Evolutionary conservation across 371 early-diverging fungal genomes (phyloP).

Genomic region (Rhizopus microsporus): DNA sequence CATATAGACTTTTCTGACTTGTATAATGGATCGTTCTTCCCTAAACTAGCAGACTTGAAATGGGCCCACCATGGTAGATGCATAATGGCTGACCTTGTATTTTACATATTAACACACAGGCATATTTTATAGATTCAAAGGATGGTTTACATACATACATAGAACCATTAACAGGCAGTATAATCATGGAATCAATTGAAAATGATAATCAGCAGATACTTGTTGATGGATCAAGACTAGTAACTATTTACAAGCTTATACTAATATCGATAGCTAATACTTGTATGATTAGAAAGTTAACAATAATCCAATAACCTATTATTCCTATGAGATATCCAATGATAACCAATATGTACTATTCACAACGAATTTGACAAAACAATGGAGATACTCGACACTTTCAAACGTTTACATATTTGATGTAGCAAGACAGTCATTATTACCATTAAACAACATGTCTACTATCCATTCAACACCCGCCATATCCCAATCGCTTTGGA

Average conservation of each 20-base stretch:
- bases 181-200: constrained; percentile 45
- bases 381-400: constrained; percentile 85
- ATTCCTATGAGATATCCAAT: constrained; percentile 64
- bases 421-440: constrained; percentile 51
- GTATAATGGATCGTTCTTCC: constrained; percentile 52
- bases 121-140: constrained; percentile 29
- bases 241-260: constrained; percentile 1
- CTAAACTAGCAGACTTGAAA: constrained; percentile 37
- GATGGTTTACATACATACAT: constrained; percentile 56
- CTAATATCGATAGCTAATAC: not conserved
- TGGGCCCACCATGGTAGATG: constrained; percentile 56
- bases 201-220: constrained; percentile 27
- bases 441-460: constrained; percentile 58
- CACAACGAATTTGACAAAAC: constrained; percentile 60
- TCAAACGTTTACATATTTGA: constrained; percentile 81
- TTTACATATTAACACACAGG: not conserved
- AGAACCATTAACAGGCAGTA: constrained; percentile 40
- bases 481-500: constrained; percentile 74
- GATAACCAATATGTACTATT: constrained; percentile 81
- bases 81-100: not conserved
- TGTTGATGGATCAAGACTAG: constrained; percentile 34
- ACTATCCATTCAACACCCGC: constrained; percentile 34
- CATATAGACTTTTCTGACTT: constrained; percentile 56
- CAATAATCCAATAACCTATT: constrained; percentile 28
- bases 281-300: constrained; percentile 18